phyloP scores from a whole-genome alignment of 2,329 filamentous ascomycete species.

The Colletotrichum endophyticum region DNA sequence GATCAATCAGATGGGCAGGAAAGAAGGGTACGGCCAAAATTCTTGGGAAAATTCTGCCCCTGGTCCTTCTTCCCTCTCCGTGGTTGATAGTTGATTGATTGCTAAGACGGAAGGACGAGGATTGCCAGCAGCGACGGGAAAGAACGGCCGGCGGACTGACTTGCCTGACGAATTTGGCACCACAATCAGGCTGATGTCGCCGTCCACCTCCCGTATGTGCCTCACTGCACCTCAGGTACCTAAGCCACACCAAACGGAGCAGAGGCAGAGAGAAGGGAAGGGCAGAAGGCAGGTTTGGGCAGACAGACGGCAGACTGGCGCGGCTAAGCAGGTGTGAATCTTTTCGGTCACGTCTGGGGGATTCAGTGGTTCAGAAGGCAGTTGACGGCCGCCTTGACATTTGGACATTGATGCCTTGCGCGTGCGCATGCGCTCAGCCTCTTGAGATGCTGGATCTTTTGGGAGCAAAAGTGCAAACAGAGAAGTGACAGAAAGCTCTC shows the following conservation, averaged over 20 bases:
- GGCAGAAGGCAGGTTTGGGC: neutral
- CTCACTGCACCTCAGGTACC: neutral
- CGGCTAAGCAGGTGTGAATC: neutral
- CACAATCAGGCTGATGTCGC: neutral
- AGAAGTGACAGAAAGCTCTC: neutral
- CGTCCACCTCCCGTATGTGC: neutral
- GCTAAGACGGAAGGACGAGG: neutral
- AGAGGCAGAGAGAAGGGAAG: neutral
- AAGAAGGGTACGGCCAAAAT: neutral
- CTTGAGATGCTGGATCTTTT: neutral
- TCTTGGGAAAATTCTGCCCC: neutral
- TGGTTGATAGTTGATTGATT: neutral
- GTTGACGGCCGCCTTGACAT: neutral
- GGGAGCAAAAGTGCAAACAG: neutral
- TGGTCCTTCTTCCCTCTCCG: neutral
- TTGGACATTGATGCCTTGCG: neutral
- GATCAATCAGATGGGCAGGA: neutral
- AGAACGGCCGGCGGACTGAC: neutral
- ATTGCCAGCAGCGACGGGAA: neutral
- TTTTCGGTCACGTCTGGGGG: neutral
- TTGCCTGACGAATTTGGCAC: neutral
- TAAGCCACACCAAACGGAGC: neutral
- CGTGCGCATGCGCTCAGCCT: neutral
- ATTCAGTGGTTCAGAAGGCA: neutral
- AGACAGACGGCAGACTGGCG: neutral